Conservation (phyloP, 2,329 filamentous ascomycete genomes). For the Penicillium griseofulvum region DNA sequence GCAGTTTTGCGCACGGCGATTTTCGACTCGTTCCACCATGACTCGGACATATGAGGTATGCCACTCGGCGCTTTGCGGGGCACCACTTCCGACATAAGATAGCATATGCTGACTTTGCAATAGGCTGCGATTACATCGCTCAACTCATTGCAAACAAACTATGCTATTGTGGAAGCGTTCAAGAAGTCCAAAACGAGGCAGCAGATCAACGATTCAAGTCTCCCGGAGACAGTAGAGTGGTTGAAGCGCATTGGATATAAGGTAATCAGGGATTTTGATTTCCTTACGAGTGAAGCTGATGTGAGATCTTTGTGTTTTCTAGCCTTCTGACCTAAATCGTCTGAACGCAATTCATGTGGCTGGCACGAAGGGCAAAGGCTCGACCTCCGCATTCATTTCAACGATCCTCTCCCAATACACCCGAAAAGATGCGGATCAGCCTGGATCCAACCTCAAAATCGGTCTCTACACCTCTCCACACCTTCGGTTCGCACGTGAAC, state of each 20-base stretch:
- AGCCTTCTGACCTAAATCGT: slow-evolving; percentile 61
- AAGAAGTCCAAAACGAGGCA: slow-evolving; percentile 63
- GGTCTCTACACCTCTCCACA: slow-evolving; percentile 87
- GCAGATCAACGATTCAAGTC: slow-evolving; percentile 69
- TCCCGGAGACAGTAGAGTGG: slow-evolving; percentile 81
- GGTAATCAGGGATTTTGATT: slow-evolving; percentile 40
- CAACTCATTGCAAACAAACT: slow-evolving; percentile 76
- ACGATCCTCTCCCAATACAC: slow-evolving; percentile 69
- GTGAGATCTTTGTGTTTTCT: neutral
- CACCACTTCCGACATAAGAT: neutral
- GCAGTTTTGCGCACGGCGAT: slow-evolving; percentile 23
- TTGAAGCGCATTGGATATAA: slow-evolving; percentile 72
- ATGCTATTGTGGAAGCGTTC: slow-evolving; percentile 71
- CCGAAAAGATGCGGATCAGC: slow-evolving; percentile 26
- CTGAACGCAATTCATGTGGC: slow-evolving; percentile 76
- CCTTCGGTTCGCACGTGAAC: slow-evolving; percentile 76
- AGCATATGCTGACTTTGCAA: slow-evolving; percentile 12
- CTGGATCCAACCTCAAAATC: slow-evolving; percentile 51
- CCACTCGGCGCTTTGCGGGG: neutral
- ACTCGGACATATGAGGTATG: slow-evolving; percentile 42
- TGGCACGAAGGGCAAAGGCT: slow-evolving; percentile 93
- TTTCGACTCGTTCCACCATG: slow-evolving; percentile 36
- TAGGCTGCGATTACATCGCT: slow-evolving; percentile 71
- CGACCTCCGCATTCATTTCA: slow-evolving; percentile 78
- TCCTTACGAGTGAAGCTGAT: neutral